Conservation (phyloP, 1,284 basidiomycete genomes). For the Rugosomyces carneus region DNA sequence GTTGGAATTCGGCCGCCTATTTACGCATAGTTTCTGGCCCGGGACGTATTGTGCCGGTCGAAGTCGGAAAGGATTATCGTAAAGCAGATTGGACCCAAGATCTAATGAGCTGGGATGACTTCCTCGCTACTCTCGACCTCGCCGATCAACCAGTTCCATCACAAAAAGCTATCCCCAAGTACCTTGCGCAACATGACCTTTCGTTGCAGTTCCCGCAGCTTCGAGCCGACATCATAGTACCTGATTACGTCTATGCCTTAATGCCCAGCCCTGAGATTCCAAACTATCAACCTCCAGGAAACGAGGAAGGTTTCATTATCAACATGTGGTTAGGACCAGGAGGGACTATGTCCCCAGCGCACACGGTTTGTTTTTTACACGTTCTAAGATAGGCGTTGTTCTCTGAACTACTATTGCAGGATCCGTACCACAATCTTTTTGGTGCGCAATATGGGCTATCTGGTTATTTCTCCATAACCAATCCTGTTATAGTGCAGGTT, state of each 20-base stretch:
- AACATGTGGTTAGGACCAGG: slow-evolving; percentile 89
- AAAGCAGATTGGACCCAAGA: slow-evolving; percentile 77
- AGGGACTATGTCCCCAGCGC: slow-evolving; percentile 79
- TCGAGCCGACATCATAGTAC: slow-evolving; percentile 67
- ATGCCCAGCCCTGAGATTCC: slow-evolving; percentile 45
- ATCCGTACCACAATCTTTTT: slow-evolving; percentile 92
- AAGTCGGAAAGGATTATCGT: slow-evolving; percentile 84
- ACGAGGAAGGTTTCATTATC: slow-evolving; percentile 64
- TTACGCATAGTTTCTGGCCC: slow-evolving; percentile 63
- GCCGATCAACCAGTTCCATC: slow-evolving; percentile 25
- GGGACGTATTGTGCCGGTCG: slow-evolving; percentile 85
- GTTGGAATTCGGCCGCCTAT: slow-evolving; percentile 69
- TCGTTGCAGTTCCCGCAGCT: slow-evolving; percentile 81
- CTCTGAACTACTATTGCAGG: slow-evolving; percentile 39
- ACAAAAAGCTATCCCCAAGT: slow-evolving; percentile 39
- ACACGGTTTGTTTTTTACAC: slow-evolving; percentile 61
- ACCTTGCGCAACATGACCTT: slow-evolving; percentile 89
- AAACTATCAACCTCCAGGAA: slow-evolving; percentile 59
- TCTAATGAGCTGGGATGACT: slow-evolving; percentile 75
- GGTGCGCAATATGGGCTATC: slow-evolving; percentile 37
- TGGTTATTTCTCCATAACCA: neutral
- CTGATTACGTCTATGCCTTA: slow-evolving; percentile 82
- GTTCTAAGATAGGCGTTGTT: slow-evolving; percentile 5
- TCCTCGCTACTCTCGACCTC: slow-evolving; percentile 54
- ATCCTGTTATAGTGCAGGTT: slow-evolving; percentile 62